Evolutionary conservation across 2,329 filamentous ascomycete species (phyloP).

Genomic region (Fusarium sp.): DNA sequence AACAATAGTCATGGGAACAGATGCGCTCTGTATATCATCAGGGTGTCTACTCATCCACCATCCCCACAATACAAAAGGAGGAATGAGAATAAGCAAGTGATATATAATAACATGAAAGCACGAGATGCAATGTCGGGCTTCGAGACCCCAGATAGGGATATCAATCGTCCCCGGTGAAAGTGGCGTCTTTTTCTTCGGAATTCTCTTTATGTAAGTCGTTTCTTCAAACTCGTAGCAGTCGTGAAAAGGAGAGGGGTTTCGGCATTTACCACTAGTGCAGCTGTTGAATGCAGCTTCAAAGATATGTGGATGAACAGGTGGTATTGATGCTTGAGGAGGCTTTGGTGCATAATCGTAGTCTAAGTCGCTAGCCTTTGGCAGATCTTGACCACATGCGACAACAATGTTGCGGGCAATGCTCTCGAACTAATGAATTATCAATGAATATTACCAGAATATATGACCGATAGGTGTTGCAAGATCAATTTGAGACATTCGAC

Average conservation of each 20-base stretch:
- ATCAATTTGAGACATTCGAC: too few species aligned
- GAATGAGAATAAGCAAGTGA: slow-evolving; percentile 9
- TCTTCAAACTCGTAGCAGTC: slow-evolving; percentile 14
- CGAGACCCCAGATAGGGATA: slow-evolving; percentile 2
- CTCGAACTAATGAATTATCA: not conserved
- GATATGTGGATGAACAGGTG: slow-evolving; percentile 1
- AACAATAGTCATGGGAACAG: slow-evolving; percentile 11
- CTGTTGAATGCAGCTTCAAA: slow-evolving; percentile 19
- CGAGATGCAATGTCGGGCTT: slow-evolving; percentile 10
- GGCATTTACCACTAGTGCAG: not conserved
- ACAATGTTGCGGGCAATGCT: slow-evolving; percentile 1
- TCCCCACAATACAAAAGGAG: slow-evolving; percentile 3
- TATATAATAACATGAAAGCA: slow-evolving; percentile 4
- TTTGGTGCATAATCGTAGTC: slow-evolving; percentile 13
- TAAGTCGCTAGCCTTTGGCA: not conserved
- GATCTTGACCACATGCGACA: slow-evolving; percentile 3
- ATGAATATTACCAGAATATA: not conserved
- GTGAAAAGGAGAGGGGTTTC: not conserved
- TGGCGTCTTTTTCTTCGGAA: slow-evolving; percentile 11
- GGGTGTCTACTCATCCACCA: slow-evolving; percentile 1
- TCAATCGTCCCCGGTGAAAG: not conserved
- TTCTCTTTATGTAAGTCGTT: slow-evolving; percentile 9
- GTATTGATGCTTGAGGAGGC: slow-evolving; percentile 7
- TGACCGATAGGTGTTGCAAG: not conserved
- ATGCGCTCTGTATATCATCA: slow-evolving; percentile 13